Evolutionary conservation across 2,329 filamentous ascomycete genomes (phyloP), one percentile per base, ranked within the genome.

Genomic region (Pyrenophora tritici-repentis): DNA sequence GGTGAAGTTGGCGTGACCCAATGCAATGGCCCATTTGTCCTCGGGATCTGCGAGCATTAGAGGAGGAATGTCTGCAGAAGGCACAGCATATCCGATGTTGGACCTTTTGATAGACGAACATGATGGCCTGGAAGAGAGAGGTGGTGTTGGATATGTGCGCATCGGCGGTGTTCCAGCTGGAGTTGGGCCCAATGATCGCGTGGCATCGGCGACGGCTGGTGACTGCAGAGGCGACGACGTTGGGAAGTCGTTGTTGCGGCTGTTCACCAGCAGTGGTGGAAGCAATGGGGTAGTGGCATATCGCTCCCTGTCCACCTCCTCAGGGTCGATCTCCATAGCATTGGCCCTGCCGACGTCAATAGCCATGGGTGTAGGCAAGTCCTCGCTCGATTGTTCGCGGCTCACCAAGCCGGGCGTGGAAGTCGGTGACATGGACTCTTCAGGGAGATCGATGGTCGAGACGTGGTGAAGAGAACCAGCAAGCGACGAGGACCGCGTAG

Each of bases 1-100:
- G 63, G 84, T 92, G 72, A 95, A 97, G 76, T 97, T 96, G 58
- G 92, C 92, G 70, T 97, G 92, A 22, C 93, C 93, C 12, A 97
- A 83, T 49, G 85, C 86, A 66, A 88, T 84, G 1, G 90, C 88
- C 93, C 93, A 97, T 60, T 87, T 85, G 69, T 96, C 91, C 42
- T 86, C 81, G 5, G 86, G 85, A 66, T 96, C 90, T 26, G 72
- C 69, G n/a, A 85, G 77, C 46, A 86, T 77, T 56, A 91, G 84
- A 4, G 83, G 81, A 3, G 86, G 83, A 13, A 88, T 83, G 20
- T 85, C 83, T 3, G 76, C 70, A 33, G 78, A 75, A 4, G 83
- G 79, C 31, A 82, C 77, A 51, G 65, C 50, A 48, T 66, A 77
- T 41, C 74, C 76, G 34, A 78, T 73, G 29, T 80, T 68, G 26